Conservation (phyloP, 345 rosid species). For the Acer yangbiense region DNA sequence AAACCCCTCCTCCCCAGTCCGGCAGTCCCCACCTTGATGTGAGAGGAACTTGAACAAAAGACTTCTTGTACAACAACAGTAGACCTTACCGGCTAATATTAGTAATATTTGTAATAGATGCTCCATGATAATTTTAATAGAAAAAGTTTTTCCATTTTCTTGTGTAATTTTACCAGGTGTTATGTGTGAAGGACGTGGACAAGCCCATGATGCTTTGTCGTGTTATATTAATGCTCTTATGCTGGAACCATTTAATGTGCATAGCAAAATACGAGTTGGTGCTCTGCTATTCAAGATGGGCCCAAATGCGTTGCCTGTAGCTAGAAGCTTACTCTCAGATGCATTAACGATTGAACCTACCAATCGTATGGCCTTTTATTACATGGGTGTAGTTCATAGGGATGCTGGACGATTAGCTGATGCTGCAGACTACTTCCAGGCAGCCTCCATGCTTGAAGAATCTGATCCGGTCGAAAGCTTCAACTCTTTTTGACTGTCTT, state of each 20-base stretch:
- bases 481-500: constrained; percentile 49
- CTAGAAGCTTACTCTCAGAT: constrained; percentile 83
- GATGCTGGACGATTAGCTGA: constrained; percentile 84
- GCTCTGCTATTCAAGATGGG: constrained; percentile 60
- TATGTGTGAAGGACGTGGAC: constrained; percentile 69
- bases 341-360: constrained; percentile 90
- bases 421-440: constrained; percentile 90
- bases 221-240: constrained; percentile 59
- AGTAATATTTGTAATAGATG: background rate
- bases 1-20: background rate
- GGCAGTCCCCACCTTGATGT: background rate
- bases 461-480: constrained; percentile 90
- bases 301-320: constrained; percentile 63
- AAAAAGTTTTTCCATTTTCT: constrained; percentile 3
- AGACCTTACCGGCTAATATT: background rate
- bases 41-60: background rate
- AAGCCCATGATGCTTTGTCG: constrained; percentile 53
- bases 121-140: background rate
- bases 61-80: background rate
- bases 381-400: constrained; percentile 79
- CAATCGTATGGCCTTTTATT: constrained; percentile 81
- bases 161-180: constrained; percentile 46
- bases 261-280: constrained; percentile 66
- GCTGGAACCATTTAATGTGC: constrained; percentile 63
- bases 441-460: constrained; percentile 94